Percentiles rank a stretch among this genome's conserved stretches.
Evolutionary conservation across 805 yeast species (phyloP).

Genomic region (Limtongia smithiae): DNA sequence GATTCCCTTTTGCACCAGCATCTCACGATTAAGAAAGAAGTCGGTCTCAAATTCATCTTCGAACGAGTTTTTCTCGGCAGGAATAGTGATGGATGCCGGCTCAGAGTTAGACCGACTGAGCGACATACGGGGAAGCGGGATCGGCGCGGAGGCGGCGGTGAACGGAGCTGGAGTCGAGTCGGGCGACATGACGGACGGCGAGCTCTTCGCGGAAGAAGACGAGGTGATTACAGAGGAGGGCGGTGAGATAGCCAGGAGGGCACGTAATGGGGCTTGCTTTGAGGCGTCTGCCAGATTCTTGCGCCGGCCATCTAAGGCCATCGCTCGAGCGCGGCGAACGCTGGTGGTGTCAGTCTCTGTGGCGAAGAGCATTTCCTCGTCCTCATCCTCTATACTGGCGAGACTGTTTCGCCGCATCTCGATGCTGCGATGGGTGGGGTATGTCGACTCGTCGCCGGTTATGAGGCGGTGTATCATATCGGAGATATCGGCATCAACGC

Average conservation of each 20-base stretch:
- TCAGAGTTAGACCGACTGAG: conserved; percentile 8
- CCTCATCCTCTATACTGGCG: conserved; percentile 20
- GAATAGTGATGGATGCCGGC: conserved; percentile 26
- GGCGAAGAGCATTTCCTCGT: conserved; percentile 23
- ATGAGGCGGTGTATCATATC: conserved; percentile 28
- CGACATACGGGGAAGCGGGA: conserved; percentile 7
- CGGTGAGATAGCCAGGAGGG: conserved; percentile 8
- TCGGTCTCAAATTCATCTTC: conserved; percentile 25
- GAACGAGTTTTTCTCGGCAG: conserved; percentile 25
- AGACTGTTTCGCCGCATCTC: conserved; percentile 12
- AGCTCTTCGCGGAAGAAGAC: not conserved
- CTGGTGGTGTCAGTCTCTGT: conserved; percentile 9
- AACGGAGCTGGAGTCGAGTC: not conserved
- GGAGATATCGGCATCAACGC: conserved; percentile 22
- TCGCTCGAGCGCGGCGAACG: conserved; percentile 10
- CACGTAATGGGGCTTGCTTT: conserved; percentile 3
- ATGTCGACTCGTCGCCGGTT: conserved; percentile 17
- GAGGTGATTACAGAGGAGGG: conserved; percentile 3
- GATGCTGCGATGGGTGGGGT: conserved; percentile 8
- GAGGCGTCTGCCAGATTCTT: not conserved
- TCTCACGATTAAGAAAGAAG: conserved; percentile 19
- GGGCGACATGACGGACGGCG: not conserved
- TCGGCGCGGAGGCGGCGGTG: conserved; percentile 9
- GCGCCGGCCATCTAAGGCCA: not conserved
- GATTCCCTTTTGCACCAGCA: conserved; percentile 17